Evolutionary conservation across 192 early-diverging fungal species (phyloP).

Genomic region (Coemansia sp.): DNA sequence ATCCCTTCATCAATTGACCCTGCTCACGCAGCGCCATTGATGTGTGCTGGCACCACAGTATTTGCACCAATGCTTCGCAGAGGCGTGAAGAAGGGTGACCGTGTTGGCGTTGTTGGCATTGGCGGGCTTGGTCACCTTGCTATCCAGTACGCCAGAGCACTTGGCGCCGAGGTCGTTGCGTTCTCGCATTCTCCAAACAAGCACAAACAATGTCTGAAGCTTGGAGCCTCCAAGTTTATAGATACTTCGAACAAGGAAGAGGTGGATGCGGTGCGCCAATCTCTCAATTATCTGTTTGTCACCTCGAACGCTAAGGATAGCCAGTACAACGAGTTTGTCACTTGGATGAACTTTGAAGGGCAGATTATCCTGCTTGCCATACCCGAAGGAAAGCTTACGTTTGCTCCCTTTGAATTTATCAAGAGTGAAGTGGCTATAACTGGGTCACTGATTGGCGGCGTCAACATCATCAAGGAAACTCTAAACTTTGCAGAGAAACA

Average conservation of each 20-base stretch:
- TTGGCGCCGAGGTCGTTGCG: conserved; percentile 54
- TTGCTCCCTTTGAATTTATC: conserved; percentile 54
- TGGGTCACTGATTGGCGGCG: conserved; percentile 69
- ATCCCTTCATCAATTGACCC: conserved; percentile 57
- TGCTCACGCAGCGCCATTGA: conserved; percentile 65
- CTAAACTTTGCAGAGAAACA: conserved; percentile 65
- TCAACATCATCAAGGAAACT: conserved; percentile 61
- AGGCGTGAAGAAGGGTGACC: too few relatives aligned
- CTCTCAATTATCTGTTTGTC: conserved; percentile 41
- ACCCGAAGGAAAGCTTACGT: conserved; percentile 58
- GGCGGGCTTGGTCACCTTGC: conserved; percentile 78
- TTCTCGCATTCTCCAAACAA: conserved; percentile 63
- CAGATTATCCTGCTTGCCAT: too few relatives aligned
- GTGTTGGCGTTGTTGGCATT: conserved; percentile 77
- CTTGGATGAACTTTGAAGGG: conserved; percentile 59
- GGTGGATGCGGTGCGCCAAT: conserved; percentile 13
- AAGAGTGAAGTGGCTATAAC: conserved; percentile 53
- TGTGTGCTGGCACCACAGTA: conserved; percentile 84
- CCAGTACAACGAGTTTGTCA: conserved; percentile 53
- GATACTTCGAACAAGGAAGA: conserved; percentile 33
- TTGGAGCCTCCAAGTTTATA: conserved; percentile 62
- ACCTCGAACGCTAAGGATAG: conserved; percentile 32
- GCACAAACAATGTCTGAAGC: conserved; percentile 53
- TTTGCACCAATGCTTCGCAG: conserved; percentile 67
- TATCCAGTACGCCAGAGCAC: conserved; percentile 62